Evolutionary conservation across 805 yeast species (phyloP), one percentile per base, ranked within the genome.

Genomic region (Nakazawaea sp.): DNA sequence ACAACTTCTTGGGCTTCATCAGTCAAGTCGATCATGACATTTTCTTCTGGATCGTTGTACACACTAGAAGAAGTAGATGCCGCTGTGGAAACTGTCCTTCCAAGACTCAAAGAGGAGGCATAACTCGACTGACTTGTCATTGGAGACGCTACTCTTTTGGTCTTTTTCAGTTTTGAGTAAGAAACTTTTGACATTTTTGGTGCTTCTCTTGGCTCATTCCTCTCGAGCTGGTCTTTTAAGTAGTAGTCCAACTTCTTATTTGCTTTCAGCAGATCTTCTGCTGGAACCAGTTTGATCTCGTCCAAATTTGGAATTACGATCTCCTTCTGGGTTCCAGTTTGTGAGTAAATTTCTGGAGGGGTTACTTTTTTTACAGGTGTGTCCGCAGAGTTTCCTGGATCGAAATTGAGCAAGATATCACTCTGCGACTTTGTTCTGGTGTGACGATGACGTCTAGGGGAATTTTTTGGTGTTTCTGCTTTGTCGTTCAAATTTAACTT

Each of bases 101-200:
- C 36, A 10, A 37, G 32, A 37, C 40, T 37, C 28, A 32, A 16
- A n/a, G 23, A 11, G 8, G 40, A 37, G 5, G 31, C 40, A 18
- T 37, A 25, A 37, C 40, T 37, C 7, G 40, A 37, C 15, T 31
- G 35, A 32, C 40, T 37, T 6, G n/a, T 19, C 18, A 37, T 11
- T 9, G 35, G 40, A 7, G 40, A 37, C 6, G 18, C 18, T 4
- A 20, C 23, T 26, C 40, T 30, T 26, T 29, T 24, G 15, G 17
- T 13, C 8, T 17, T 13, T 24, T 15, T 7, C 4, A 20, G 17
- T 11, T 6, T n/a, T 2, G 2, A 15, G 7, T 4, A n/a, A 5
- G 15, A 12, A 7, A 29, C 7, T 6, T 6, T 12, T 8, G 12
- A 12, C 21, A 17, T n/a, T n/a, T 9, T 23, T 3, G 27, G 23